Base-by-base conservation (phyloP, 768 basidiomycete species). In the Austroboletus eburneus region DNA sequence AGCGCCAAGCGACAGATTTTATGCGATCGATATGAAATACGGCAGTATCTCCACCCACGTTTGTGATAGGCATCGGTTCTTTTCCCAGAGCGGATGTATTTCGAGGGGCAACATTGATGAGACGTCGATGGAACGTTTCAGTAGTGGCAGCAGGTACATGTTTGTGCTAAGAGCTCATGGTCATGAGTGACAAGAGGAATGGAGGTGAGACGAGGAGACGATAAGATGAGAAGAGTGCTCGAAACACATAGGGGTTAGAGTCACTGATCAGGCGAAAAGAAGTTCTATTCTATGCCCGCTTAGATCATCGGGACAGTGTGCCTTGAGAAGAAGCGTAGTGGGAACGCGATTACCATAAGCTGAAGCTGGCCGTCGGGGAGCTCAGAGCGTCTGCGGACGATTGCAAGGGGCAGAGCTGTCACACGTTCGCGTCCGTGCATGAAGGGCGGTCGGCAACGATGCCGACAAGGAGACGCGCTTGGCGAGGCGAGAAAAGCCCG, bases 401-500 rank as follows among this genome's bases (percentile, higher is more conserved):
- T n/a, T n/a, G n/a, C n/a, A n/a, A n/a, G n/a, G n/a, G n/a, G n/a
- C n/a, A n/a, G n/a, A n/a, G n/a, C n/a, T n/a, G n/a, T n/a, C n/a
- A n/a, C n/a, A n/a, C n/a, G n/a, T n/a, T n/a, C n/a, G n/a, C n/a
- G n/a, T n/a, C n/a, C n/a, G n/a, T n/a, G 35, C 5, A 56, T 51
- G 51, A 45, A 12, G 29, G 27, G 43, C 46, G 55, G 43, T 29
- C 8, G 40, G 29, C 37, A 36, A 21, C 9, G 29, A 41, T 57
- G 52, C 47, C 47, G 47, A 54, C 30, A n/a, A n/a, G n/a, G n/a
- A n/a, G n/a, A n/a, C n/a, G n/a, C n/a, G 38, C 2, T 30, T 46
- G 45, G 52, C 45, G 49, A 55, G 42, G 38, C 32, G 20, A 41
- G 39, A 38, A 38, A 23, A 33, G 44, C 29, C 21, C 35, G 34